phyloP scores from a whole-genome alignment of 2,329 filamentous ascomycete species.

The Cladophialophora bantiana region DNA sequence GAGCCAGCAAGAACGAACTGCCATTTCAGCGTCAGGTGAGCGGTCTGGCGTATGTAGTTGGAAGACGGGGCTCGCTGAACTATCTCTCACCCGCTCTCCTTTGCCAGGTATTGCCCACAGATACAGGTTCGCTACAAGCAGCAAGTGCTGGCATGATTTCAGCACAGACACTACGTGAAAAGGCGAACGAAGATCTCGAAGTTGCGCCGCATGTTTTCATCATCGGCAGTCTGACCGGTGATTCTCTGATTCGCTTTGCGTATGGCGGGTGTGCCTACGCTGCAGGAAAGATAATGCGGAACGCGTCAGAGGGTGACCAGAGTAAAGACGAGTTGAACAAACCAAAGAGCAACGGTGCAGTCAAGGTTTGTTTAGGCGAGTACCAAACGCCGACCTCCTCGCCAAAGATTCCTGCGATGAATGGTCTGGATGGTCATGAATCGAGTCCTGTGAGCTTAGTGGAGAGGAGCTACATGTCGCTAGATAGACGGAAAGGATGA shows the following conservation, averaged over 20 bases:
- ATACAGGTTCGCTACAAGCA: slow-evolving; percentile 20
- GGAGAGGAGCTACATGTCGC: slow-evolving; percentile 11
- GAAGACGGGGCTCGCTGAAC: slow-evolving; percentile 61
- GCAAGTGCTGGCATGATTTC: slow-evolving; percentile 52
- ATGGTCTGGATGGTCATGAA: slow-evolving; percentile 36
- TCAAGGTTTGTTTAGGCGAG: slow-evolving; percentile 19
- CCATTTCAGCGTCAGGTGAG: slow-evolving; percentile 56
- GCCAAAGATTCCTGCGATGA: slow-evolving; percentile 37
- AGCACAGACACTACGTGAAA: slow-evolving; percentile 60
- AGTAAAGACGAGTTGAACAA: neutral
- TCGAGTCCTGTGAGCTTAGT: slow-evolving; percentile 29
- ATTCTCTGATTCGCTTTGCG: slow-evolving; percentile 66
- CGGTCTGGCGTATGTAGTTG: slow-evolving; percentile 62
- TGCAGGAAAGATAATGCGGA: slow-evolving; percentile 58
- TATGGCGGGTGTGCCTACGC: slow-evolving; percentile 65
- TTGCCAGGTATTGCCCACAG: slow-evolving; percentile 50
- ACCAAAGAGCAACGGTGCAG: slow-evolving; percentile 6
- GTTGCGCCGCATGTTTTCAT: slow-evolving; percentile 62
- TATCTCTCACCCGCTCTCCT: slow-evolving; percentile 59
- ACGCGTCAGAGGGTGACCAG: neutral
- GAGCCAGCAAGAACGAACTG: slow-evolving; percentile 48
- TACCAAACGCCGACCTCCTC: slow-evolving; percentile 32
- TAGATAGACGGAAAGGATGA: slow-evolving; percentile 31
- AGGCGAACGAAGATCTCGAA: slow-evolving; percentile 60
- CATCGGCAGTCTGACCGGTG: slow-evolving; percentile 66